Base-by-base conservation (phyloP, 2,329 filamentous ascomycete genomes). In the Chaetoscypha palmicola region DNA sequence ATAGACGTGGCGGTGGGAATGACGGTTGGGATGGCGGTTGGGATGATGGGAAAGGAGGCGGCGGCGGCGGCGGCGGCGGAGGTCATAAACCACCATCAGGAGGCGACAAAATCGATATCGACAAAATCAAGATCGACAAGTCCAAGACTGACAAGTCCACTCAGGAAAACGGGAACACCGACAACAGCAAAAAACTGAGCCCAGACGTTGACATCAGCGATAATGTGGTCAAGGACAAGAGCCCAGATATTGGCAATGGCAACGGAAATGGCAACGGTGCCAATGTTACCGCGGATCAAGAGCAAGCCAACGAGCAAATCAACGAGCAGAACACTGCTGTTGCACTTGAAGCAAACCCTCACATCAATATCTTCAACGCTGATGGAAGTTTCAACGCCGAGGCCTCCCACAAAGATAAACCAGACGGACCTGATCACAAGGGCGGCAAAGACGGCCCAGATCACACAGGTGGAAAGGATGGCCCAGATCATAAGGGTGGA, bases 121-220 rank as follows among this genome's bases (percentile, higher is more conserved):
- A 7, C 24, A 11, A n/a, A 22, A 11, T 7, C 19, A 20, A 16
- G 4, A 4, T 2, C 19, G 19, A 14, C 22, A 14, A 38, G 16
- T 20, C 23, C 8, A 22, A 16, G 22, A 22, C n/a, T 11, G 78
- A 81, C 83, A 17, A 70, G 62, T 55, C 64, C 83, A 53, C 86
- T 83, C 57, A 65, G 70, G 57, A 66, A 86, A 66, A 76, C 74
- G 60, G 70, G 66, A 66, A 9, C n/a, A 22, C 20, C 17, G 38
- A 40, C 26, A 40, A 32, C 17, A 30, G 23, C 37, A 5, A 9
- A 4, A 31, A 32, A 9, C 38, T 31, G 16, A 31, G 24, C 26
- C 38, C 38, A 14, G 19, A 37, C 16, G 20, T 37, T 11, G 19
- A 21, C 17, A 7, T 22, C 17, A 20, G 20, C 5, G 12, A 21